Percentiles rank a stretch among this genome's conserved stretches.
phyloP scores from a whole-genome alignment of 2,329 filamentous ascomycete species.

The Sclerotinia spermophila region DNA sequence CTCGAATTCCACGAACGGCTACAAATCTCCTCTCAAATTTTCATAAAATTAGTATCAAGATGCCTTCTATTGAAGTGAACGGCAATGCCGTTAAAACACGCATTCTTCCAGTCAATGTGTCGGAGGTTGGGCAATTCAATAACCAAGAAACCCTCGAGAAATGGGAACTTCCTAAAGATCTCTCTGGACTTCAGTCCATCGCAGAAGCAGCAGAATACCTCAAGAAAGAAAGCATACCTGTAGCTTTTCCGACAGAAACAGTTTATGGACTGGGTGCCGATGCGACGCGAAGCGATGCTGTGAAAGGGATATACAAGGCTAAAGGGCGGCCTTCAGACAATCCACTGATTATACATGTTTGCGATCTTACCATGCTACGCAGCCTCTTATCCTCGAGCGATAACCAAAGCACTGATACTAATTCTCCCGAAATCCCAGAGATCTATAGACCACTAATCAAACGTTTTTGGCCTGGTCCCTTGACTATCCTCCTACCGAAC shows the following conservation, averaged over 20 bases:
- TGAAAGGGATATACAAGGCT: slow-evolving; percentile 86
- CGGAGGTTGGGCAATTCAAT: slow-evolving; percentile 30
- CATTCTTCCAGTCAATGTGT: slow-evolving; percentile 28
- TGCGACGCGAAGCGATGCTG: slow-evolving; percentile 78
- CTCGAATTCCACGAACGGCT: slow-evolving; percentile 19
- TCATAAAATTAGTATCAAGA: slow-evolving; percentile 21
- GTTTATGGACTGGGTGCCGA: slow-evolving; percentile 97
- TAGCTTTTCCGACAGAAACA: slow-evolving; percentile 96
- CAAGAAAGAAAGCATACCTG: slow-evolving; percentile 49
- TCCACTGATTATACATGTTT: slow-evolving; percentile 88
- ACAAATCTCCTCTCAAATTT: slow-evolving; percentile 19
- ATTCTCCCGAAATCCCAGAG: slow-evolving; percentile 31
- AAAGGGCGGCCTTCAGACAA: slow-evolving; percentile 93
- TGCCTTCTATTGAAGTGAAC: slow-evolving; percentile 25
- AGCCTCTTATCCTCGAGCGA: slow-evolving; percentile 24
- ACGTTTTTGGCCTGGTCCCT: slow-evolving; percentile 88
- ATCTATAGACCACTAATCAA: slow-evolving; percentile 71
- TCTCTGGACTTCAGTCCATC: slow-evolving; percentile 23
- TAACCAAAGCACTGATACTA: slow-evolving; percentile 32
- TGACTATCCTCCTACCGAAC: slow-evolving; percentile 85
- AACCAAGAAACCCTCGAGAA: slow-evolving; percentile 29
- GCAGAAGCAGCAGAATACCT: slow-evolving; percentile 33
- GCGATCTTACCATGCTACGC: slow-evolving; percentile 54
- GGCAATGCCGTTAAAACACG: slow-evolving; percentile 26
- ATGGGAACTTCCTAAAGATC: slow-evolving; percentile 29